Evolutionary conservation across 2,329 filamentous ascomycete species (phyloP).

Genomic region (Paraphaeosphaeria sporulosa): DNA sequence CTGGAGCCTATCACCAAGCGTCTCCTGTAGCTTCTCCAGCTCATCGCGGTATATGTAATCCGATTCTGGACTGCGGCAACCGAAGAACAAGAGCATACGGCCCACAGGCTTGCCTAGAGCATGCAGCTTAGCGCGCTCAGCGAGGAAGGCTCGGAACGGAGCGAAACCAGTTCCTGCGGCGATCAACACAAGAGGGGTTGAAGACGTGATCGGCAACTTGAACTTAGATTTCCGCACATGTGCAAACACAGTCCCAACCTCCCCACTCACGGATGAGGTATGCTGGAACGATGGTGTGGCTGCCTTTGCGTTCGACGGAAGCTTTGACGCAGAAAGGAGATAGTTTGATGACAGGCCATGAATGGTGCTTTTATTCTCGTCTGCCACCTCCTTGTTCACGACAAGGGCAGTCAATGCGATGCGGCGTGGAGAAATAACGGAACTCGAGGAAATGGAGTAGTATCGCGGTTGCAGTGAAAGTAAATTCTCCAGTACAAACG

Average conservation of each 20-base stretch:
- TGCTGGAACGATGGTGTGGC: slow-evolving; percentile 27
- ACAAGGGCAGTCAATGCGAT: slow-evolving; percentile 52
- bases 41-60: slow-evolving; percentile 45
- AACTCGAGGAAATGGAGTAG: slow-evolving; percentile 48
- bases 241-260: slow-evolving; percentile 43
- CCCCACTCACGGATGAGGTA: slow-evolving; percentile 22
- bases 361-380: slow-evolving; percentile 28
- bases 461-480: slow-evolving; percentile 38
- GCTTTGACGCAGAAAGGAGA: slow-evolving; percentile 39
- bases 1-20: slow-evolving; percentile 32
- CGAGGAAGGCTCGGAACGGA: slow-evolving; percentile 44
- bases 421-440: slow-evolving; percentile 46
- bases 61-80: slow-evolving; percentile 33
- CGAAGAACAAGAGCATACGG: slow-evolving; percentile 44
- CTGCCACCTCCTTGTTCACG: slow-evolving; percentile 40
- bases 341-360: slow-evolving; percentile 52
- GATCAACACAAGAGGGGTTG: slow-evolving; percentile 58
- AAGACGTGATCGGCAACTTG: slow-evolving; percentile 53
- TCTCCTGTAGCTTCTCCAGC: slow-evolving; percentile 27
- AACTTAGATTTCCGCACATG: slow-evolving; percentile 55
- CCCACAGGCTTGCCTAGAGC: slow-evolving; percentile 40
- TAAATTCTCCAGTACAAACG: slow-evolving; percentile 41
- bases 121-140: slow-evolving; percentile 44
- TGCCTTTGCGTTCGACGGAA: slow-evolving; percentile 23
- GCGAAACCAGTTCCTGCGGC: slow-evolving; percentile 46